These are phyloP conservation scores for Moringa oleifera DNA, from an alignment of 345 rosid genomes.

Conservation along the genomic window DNA sequence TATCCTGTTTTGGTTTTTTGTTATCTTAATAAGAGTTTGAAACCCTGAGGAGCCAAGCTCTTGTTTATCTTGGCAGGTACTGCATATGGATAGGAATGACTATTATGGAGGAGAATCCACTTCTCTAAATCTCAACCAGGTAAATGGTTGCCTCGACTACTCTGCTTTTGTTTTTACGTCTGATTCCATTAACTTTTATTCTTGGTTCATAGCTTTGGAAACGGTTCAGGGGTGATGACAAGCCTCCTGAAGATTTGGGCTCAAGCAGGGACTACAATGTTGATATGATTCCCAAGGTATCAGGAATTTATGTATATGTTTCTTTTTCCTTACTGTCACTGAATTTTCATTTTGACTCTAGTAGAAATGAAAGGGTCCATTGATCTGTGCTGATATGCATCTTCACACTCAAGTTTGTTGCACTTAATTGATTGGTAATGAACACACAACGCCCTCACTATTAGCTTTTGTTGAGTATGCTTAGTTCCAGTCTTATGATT, in stretches of 20 bases:
- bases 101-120: conserved; percentile 89
- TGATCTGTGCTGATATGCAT: too few species aligned
- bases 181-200: too few species aligned
- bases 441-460: neutral
- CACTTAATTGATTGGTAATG: too few species aligned
- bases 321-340: neutral
- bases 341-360: neutral
- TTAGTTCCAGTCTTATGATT: neutral
- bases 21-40: neutral
- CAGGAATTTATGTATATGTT: neutral
- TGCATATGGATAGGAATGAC: conserved; percentile 87
- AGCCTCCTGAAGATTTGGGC: conserved; percentile 65
- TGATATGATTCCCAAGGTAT: conserved; percentile 89
- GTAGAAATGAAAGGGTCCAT: too few species aligned
- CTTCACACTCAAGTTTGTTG: too few species aligned
- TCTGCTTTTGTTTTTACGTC: neutral
- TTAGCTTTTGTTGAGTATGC: neutral
- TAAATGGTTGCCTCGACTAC: conserved; percentile 8
- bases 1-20: neutral
- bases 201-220: conserved; percentile 58
- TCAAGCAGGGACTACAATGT: conserved; percentile 74
- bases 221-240: conserved; percentile 62
- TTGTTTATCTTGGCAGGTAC: conserved; percentile 34
- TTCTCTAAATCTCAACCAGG: conserved; percentile 81
- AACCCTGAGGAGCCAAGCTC: neutral